These are phyloP conservation scores for Parietaria judaica DNA, from an alignment of 306 rosid species.

Conservation along the genomic window DNA sequence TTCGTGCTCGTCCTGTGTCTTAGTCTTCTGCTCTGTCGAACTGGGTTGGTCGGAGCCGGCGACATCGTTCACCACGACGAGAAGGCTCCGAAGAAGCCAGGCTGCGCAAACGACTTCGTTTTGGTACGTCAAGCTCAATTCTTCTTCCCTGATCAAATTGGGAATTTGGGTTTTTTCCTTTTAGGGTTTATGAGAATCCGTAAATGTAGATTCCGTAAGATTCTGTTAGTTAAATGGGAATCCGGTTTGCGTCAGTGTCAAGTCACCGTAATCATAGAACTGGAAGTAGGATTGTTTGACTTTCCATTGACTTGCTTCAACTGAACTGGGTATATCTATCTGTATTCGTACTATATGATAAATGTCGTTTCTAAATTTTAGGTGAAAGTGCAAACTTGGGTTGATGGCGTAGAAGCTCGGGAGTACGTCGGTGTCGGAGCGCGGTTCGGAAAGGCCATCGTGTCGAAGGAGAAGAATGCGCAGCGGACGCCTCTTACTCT, in stretches of 20 bases:
- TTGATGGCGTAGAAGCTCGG: slow-evolving; percentile 56
- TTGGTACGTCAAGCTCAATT: slow-evolving; percentile 39
- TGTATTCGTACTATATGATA: no score
- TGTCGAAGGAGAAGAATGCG: slow-evolving; percentile 86
- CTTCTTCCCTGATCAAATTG: slow-evolving; percentile 13
- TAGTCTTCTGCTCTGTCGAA: slow-evolving; percentile 27
- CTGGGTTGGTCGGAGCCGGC: slow-evolving; percentile 47
- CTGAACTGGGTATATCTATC: no score
- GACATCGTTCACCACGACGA: slow-evolving; percentile 72
- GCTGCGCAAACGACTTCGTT: slow-evolving; percentile 78
- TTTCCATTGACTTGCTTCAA: neutral
- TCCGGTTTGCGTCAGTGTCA: no score
- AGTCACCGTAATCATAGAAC: no score
- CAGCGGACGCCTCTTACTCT: slow-evolving; percentile 54
- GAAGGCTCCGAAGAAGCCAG: slow-evolving; percentile 83
- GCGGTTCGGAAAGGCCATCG: slow-evolving; percentile 80
- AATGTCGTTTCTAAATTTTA: slow-evolving; percentile 8
- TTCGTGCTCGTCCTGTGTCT: slow-evolving; percentile 19
- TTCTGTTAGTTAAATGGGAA: no score
- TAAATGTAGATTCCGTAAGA: no score
- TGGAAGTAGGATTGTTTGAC: neutral
- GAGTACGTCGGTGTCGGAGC: slow-evolving; percentile 96
- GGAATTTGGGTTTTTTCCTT: slow-evolving; percentile 19
- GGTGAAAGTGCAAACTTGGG: slow-evolving; percentile 99
- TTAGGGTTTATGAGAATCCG: neutral